Percentiles rank a stretch among this genome's conserved stretches.
phyloP scores from a whole-genome alignment of 73 alveolate species.

The Paramecium tetraurelia region DNA sequence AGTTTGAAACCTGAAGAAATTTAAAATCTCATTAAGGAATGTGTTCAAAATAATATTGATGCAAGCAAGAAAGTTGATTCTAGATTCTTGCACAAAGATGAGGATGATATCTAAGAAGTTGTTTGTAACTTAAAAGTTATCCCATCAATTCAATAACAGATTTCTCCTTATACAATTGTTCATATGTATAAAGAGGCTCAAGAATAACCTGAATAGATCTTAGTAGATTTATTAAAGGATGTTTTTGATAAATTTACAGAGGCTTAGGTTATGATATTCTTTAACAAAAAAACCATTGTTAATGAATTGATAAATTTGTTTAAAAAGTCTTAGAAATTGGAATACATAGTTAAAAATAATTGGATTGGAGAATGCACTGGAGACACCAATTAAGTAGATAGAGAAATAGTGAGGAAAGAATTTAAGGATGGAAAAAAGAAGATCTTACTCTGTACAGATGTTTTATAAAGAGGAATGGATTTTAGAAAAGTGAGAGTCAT shows the following conservation, averaged over 20 bases:
- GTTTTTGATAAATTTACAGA: conserved; percentile 5
- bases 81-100: neutral
- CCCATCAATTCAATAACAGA: neutral
- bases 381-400: neutral
- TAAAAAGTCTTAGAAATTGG: neutral
- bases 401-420: conserved; percentile 37
- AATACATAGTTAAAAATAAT: conserved; percentile 27
- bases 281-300: neutral
- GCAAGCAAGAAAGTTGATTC: neutral
- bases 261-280: conserved; percentile 38
- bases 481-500: conserved; percentile 48
- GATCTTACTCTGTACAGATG: conserved; percentile 31
- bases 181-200: neutral
- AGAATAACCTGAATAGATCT: neutral
- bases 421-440: conserved; percentile 12
- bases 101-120: neutral
- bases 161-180: conserved; percentile 22
- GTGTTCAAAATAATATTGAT: neutral
- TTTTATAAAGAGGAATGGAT: conserved; percentile 36
- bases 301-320: neutral
- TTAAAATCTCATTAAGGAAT: neutral
- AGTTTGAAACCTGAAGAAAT: conserved; percentile 4
- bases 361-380: conserved; percentile 45
- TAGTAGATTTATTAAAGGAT: neutral
- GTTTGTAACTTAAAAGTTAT: neutral